Percentiles rank a stretch among this genome's conserved stretches.
These are phyloP conservation scores for Gliomastix tumulicola DNA, from an alignment of 2,329 filamentous ascomycete species.

Conservation along the genomic window DNA sequence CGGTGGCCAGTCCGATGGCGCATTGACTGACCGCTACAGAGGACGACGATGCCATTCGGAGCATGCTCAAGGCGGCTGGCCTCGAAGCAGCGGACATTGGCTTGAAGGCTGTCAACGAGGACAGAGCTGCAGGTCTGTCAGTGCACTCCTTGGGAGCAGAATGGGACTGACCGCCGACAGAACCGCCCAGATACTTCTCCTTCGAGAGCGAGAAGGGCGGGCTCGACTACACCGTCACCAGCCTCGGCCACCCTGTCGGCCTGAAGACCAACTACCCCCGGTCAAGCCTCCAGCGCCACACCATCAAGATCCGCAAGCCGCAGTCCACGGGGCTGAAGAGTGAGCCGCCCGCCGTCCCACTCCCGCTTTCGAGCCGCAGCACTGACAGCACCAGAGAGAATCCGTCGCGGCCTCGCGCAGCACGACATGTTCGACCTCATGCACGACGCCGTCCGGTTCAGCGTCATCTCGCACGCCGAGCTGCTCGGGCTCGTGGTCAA, in stretches of 20 bases:
- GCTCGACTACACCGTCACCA: constrained; percentile 2
- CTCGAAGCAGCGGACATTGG: too few species aligned
- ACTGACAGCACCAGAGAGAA: too few species aligned
- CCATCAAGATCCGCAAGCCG: constrained; percentile 3
- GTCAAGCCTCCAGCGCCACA: constrained; percentile 2
- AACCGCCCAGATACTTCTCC: too few species aligned
- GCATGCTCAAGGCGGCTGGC: too few species aligned
- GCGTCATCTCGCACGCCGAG: constrained; percentile 5
- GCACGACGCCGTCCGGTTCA: constrained; percentile 4
- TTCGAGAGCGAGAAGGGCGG: constrained; percentile 3
- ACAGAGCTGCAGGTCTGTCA: too few species aligned
- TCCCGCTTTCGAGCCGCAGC: too few species aligned
- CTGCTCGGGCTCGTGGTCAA: constrained; percentile 4
- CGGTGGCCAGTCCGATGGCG: too few species aligned
- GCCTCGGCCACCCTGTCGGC: constrained; percentile 5
- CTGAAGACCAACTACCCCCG: constrained; percentile 1
- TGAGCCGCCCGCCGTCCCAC: constrained; percentile 3
- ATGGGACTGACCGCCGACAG: too few species aligned
- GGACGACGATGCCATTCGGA: too few species aligned
- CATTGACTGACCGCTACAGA: too few species aligned
- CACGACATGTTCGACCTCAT: constrained; percentile 4
- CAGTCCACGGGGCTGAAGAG: constrained; percentile 4
- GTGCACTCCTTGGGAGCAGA: too few species aligned
- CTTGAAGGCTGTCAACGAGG: too few species aligned
- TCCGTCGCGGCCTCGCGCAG: constrained; percentile 5